These are phyloP conservation scores for Thozetella sp. DNA, from an alignment of 495 filamentous ascomycete genomes.

Conservation along the genomic window DNA sequence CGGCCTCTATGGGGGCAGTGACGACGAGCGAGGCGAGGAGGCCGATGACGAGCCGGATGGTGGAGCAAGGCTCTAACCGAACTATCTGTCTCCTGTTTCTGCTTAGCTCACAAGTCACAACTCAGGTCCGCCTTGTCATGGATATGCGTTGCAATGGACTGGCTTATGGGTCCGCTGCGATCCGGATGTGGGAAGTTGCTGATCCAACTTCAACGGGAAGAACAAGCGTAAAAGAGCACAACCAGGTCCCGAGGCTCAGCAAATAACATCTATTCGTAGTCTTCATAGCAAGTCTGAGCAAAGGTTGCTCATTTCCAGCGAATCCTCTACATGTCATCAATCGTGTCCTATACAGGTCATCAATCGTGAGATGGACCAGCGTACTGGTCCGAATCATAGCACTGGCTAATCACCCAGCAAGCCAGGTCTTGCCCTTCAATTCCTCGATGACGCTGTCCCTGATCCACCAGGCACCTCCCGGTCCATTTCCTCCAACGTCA, in stretches of 20 bases:
- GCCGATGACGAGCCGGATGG: too few species aligned
- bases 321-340: neutral
- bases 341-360: neutral
- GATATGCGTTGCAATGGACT: too few species aligned
- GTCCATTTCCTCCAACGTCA: constrained; percentile 8
- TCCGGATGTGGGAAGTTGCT: too few species aligned
- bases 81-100: too few species aligned
- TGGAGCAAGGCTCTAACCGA: too few species aligned
- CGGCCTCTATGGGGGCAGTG: too few species aligned
- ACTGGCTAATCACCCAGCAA: constrained; percentile 30
- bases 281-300: neutral
- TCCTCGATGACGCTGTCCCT: constrained; percentile 53
- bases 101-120: too few species aligned
- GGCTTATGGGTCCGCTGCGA: too few species aligned
- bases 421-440: constrained; percentile 58
- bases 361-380: neutral
- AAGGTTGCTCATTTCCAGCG: neutral
- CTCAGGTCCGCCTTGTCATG: too few species aligned
- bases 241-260: neutral
- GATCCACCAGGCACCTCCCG: constrained; percentile 45
- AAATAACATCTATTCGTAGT: neutral
- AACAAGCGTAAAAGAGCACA: too few species aligned
- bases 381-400: constrained; percentile 9
- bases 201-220: too few species aligned
- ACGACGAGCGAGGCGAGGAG: too few species aligned